Conservation (phyloP, 768 basidiomycete genomes). For the Trametes sanguinea region DNA sequence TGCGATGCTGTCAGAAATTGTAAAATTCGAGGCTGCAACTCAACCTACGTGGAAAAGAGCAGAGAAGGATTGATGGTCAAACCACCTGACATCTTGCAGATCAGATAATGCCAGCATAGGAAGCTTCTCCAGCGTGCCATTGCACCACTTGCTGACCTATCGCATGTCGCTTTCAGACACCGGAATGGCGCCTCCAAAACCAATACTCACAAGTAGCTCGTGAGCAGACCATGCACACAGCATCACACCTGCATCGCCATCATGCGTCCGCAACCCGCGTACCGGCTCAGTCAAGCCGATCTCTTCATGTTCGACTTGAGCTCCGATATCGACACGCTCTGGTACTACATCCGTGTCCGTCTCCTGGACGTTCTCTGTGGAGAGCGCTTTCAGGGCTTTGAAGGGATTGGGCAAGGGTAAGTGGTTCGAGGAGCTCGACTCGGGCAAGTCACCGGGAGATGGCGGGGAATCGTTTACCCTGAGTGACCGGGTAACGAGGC, state of each 20-base stretch:
- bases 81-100: conserved; percentile 23
- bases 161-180: no score
- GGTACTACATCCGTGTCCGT: conserved; percentile 24
- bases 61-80: conserved; percentile 20
- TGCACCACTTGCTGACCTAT: conserved; percentile 4
- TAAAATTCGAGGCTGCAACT: no score
- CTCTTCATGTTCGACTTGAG: conserved; percentile 38
- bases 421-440: conserved; percentile 33
- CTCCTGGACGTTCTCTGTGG: conserved; percentile 46
- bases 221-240: conserved; percentile 24
- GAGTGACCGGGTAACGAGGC: conserved; percentile 47
- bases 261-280: conserved; percentile 28
- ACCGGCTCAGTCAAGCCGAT: conserved; percentile 33
- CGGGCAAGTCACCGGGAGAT: conserved; percentile 27
- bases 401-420: conserved; percentile 66
- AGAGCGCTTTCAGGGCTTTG: conserved; percentile 53
- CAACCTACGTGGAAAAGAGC: conserved; percentile 25
- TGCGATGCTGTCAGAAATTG: background rate
- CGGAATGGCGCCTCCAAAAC: background rate
- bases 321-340: conserved; percentile 37
- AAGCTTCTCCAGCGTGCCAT: background rate
- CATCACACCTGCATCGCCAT: conserved; percentile 42
- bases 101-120: background rate
- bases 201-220: conserved; percentile 25
- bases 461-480: conserved; percentile 33